Evolutionary conservation across 257 asterid species (phyloP).

Genomic region (Solanum appendiculatum): DNA sequence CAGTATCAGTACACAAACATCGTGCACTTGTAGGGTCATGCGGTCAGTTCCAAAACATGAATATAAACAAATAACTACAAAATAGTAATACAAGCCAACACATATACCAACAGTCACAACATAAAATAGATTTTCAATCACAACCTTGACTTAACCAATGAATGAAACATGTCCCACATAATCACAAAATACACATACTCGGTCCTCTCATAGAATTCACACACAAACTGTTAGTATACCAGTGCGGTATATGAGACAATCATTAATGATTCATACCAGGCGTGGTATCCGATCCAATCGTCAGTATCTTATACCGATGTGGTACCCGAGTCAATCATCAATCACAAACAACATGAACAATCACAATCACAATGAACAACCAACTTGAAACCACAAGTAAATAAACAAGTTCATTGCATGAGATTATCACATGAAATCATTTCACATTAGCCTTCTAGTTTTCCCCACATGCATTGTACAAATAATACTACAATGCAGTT

Average conservation of each 20-base stretch:
- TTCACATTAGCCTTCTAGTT: neutral
- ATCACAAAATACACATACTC: neutral
- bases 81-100: neutral
- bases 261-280: neutral
- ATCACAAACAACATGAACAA: neutral
- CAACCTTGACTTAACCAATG: neutral
- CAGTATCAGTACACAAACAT: neutral
- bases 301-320: neutral
- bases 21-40: neutral
- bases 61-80: neutral
- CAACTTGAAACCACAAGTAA: neutral
- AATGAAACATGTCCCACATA: neutral
- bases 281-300: neutral
- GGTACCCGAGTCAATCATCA: neutral
- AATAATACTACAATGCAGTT: neutral
- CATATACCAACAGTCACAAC: neutral
- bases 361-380: neutral
- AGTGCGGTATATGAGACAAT: neutral
- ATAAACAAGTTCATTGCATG: neutral
- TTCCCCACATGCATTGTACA: neutral
- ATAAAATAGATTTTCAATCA: neutral
- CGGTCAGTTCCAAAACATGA: neutral
- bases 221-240: neutral
- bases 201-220: neutral
- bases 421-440: neutral